Conservation (phyloP, 306 rosid genomes). For the Dicorynia guianensis region DNA sequence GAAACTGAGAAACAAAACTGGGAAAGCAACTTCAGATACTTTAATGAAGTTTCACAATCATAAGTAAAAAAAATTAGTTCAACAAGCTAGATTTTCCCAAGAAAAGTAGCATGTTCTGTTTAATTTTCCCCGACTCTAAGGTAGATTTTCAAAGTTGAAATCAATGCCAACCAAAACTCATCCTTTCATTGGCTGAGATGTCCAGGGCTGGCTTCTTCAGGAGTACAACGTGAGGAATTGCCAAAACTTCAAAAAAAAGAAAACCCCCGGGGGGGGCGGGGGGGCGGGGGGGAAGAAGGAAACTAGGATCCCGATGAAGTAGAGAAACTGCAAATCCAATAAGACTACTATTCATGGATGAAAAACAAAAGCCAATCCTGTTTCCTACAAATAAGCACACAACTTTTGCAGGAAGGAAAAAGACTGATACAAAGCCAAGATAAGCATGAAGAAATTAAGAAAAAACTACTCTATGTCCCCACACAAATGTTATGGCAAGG, state of each 20-base stretch:
- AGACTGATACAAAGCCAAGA: background rate
- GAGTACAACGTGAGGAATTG: background rate
- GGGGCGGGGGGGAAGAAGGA: background rate
- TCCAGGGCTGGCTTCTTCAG: background rate
- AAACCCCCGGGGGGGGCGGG: too few species aligned
- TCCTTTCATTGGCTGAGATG: background rate
- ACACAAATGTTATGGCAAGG: background rate
- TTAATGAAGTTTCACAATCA: background rate
- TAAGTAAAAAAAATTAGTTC: constrained; percentile 12
- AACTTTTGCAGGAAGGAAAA: constrained; percentile 1
- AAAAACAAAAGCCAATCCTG: too few species aligned
- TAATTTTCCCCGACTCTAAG: constrained; percentile 2
- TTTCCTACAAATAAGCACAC: background rate
- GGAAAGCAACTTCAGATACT: constrained; percentile 19
- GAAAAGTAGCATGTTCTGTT: constrained; percentile 9
- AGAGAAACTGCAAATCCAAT: constrained; percentile 17
- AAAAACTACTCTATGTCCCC: background rate
- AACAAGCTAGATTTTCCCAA: background rate
- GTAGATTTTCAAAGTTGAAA: constrained; percentile 14
- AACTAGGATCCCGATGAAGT: background rate
- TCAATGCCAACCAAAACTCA: background rate
- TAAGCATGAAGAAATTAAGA: background rate
- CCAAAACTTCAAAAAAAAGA: too few species aligned
- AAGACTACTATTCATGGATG: background rate
- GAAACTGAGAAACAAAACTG: background rate